These are phyloP conservation scores for Syzygium malaccense DNA, from an alignment of 441 rosid species.

Conservation along the genomic window DNA sequence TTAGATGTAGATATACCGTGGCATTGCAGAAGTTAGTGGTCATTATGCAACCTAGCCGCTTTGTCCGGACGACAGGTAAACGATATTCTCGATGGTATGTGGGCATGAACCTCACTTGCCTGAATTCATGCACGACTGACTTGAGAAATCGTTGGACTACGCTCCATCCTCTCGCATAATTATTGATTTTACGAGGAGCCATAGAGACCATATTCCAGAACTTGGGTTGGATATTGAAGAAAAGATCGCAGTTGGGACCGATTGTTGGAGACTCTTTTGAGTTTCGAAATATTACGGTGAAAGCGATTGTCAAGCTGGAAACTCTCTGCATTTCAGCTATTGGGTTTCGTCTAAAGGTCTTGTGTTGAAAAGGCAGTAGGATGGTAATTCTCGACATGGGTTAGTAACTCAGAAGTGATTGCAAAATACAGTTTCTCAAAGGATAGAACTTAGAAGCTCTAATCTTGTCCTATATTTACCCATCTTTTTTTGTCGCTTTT, in stretches of 20 bases:
- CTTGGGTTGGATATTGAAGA: background rate
- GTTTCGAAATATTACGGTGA: background rate
- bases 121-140: background rate
- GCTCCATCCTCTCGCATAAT: background rate
- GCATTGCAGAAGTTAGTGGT: background rate
- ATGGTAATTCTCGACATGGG: background rate
- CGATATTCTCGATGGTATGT: background rate
- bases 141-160: background rate
- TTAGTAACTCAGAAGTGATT: background rate
- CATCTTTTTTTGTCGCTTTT: background rate
- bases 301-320: background rate
- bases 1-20: background rate
- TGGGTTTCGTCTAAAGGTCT: background rate
- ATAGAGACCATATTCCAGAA: background rate
- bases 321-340: background rate
- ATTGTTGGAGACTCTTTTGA: background rate
- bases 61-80: background rate
- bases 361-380: background rate
- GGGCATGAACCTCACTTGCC: background rate
- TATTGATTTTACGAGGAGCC: background rate
- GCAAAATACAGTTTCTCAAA: background rate
- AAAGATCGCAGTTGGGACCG: background rate
- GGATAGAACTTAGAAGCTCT: background rate
- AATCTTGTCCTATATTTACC: background rate
- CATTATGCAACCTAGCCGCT: background rate